Conservation (phyloP, 2,329 filamentous ascomycete species). For the Trichoderma guizhouense region DNA sequence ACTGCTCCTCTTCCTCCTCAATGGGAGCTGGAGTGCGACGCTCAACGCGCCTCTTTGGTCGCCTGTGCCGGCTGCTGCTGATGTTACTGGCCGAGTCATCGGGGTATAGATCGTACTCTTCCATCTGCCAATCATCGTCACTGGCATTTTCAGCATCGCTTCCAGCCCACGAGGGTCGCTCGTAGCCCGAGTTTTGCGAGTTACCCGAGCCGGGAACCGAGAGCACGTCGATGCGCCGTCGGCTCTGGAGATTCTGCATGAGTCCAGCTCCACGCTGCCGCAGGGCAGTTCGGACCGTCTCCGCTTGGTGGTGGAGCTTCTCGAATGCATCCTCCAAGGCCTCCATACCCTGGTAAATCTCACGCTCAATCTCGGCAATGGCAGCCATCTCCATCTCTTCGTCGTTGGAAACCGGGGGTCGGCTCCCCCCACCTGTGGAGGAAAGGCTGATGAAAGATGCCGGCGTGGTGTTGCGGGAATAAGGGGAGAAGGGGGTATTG, state of each 20-base stretch:
- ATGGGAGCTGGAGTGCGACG: slow-evolving; percentile 69
- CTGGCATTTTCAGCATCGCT: slow-evolving; percentile 47
- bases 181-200: slow-evolving; percentile 43
- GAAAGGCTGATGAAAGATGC: slow-evolving; percentile 58
- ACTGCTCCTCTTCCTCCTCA: slow-evolving; percentile 69
- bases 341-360: slow-evolving; percentile 94
- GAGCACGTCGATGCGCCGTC: slow-evolving; percentile 54
- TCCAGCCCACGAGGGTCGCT: slow-evolving; percentile 37
- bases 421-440: slow-evolving; percentile 44
- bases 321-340: slow-evolving; percentile 92
- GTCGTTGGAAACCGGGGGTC: slow-evolving; percentile 75
- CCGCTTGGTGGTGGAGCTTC: slow-evolving; percentile 79
- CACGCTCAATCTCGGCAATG: slow-evolving; percentile 84
- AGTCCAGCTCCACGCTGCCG: slow-evolving; percentile 81
- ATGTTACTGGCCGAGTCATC: slow-evolving; percentile 82
- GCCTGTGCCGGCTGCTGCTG: slow-evolving; percentile 63
- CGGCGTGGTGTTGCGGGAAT: slow-evolving; percentile 55
- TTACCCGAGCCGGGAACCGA: slow-evolving; percentile 46
- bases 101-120: slow-evolving; percentile 63
- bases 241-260: slow-evolving; percentile 59
- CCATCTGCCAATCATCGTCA: slow-evolving; percentile 55
- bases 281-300: slow-evolving; percentile 72
- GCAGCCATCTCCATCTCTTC: slow-evolving; percentile 91
- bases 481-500: slow-evolving; percentile 47
- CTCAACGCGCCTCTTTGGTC: slow-evolving; percentile 65